Conservation (phyloP, 805 yeast species). For the Vanderwaltozyma polyspora region DNA sequence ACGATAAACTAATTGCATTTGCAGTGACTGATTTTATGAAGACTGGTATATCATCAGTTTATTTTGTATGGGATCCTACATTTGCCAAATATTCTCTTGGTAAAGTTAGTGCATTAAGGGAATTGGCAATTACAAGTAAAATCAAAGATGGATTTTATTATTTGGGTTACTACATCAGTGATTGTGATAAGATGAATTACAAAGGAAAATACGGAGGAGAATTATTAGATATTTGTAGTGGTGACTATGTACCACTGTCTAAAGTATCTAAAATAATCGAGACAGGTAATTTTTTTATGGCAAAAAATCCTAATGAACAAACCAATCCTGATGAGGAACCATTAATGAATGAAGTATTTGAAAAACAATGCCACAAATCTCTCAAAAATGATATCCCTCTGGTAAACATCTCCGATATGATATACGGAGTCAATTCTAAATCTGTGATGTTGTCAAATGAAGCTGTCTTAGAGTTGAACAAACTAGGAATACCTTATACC, state of each 20-base stretch:
- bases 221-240: constrained; percentile 43
- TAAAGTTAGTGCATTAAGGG: constrained; percentile 63
- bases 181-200: constrained; percentile 74
- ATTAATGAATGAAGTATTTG: constrained; percentile 1
- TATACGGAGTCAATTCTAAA: constrained; percentile 30
- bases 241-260: constrained; percentile 29
- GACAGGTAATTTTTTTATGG: constrained; percentile 20
- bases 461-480: constrained; percentile 10
- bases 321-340: constrained; percentile 3
- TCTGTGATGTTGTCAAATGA: constrained; percentile 16
- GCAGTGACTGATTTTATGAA: constrained; percentile 74
- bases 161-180: constrained; percentile 70
- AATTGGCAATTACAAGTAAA: constrained; percentile 42
- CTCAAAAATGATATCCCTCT: neutral
- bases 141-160: constrained; percentile 45
- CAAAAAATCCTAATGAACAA: constrained; percentile 3
- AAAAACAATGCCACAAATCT: constrained; percentile 3
- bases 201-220: constrained; percentile 74
- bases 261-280: constrained; percentile 9
- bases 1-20: constrained; percentile 55
- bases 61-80: constrained; percentile 82
- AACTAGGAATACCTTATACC: constrained; percentile 14
- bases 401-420: constrained; percentile 26
- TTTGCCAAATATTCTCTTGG: constrained; percentile 62
- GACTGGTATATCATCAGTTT: constrained; percentile 66